Evolutionary conservation across 306 rosid genomes (phyloP).

Genomic region (Dalbergia oliveri): DNA sequence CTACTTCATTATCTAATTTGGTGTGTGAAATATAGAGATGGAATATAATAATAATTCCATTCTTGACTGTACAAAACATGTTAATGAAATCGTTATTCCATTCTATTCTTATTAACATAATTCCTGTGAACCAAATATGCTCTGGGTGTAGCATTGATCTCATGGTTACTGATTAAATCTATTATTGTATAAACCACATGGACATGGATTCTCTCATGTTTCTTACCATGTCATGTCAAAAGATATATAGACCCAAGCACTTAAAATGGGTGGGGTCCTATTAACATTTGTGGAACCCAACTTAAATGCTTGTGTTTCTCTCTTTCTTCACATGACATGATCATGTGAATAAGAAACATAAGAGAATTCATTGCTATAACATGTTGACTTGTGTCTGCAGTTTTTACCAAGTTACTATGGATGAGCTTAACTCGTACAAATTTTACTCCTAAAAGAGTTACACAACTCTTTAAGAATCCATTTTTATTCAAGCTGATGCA

Average conservation of each 20-base stretch:
- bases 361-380: too few species aligned
- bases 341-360: background rate
- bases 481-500: slow-evolving; percentile 1
- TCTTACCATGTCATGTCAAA: background rate
- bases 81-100: background rate
- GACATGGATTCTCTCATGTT: background rate
- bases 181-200: background rate
- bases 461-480: background rate
- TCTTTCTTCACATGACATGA: background rate
- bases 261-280: too few species aligned
- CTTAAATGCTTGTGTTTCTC: background rate
- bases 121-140: slow-evolving; percentile 11
- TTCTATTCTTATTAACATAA: background rate
- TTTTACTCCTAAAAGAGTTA: background rate
- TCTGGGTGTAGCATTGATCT: background rate
- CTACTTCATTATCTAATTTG: slow-evolving; percentile 1
- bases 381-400: background rate
- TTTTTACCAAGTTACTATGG: slow-evolving; percentile 9
- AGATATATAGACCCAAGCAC: background rate
- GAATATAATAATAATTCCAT: background rate
- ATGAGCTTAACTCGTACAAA: background rate
- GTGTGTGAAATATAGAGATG: background rate
- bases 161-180: background rate
- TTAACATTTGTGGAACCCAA: background rate
- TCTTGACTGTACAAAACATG: background rate